A percentile compares a stretch with the other conserved stretches of the same genome.
Conservation (phyloP, 129 eudicot species). For the Cynara cardunculus region DNA sequence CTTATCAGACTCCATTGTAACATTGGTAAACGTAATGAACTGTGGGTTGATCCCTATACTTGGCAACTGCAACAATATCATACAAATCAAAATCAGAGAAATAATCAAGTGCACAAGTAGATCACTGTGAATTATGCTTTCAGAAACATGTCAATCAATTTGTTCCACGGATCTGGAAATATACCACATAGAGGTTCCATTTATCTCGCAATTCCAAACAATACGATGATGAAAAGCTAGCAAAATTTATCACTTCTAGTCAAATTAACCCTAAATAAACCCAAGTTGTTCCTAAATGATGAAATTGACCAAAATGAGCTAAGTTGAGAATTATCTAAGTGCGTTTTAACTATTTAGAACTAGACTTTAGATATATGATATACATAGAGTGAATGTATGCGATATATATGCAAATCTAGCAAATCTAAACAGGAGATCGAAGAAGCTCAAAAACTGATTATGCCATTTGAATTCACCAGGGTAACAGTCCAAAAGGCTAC, state of each 20-base stretch:
- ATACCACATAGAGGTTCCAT: constrained; percentile 9
- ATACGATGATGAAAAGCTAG: background rate
- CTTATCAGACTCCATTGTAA: constrained; percentile 99
- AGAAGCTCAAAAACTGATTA: constrained; percentile 8
- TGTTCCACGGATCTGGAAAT: constrained; percentile 43
- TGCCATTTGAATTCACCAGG: background rate
- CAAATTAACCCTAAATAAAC: constrained; percentile 18
- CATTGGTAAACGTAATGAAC: constrained; percentile 95
- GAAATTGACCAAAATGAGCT: constrained; percentile 16
- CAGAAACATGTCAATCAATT: background rate
- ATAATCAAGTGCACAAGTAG: background rate
- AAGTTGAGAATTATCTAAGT: background rate
- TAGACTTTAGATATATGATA: background rate
- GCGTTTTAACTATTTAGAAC: background rate
- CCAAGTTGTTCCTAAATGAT: background rate
- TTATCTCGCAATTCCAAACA: constrained; percentile 10
- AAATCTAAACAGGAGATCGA: constrained; percentile 9
- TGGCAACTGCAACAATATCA: constrained; percentile 61
- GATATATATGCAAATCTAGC: constrained; percentile 10
- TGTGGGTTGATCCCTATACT: constrained; percentile 94
- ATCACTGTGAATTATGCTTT: background rate
- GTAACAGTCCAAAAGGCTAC: background rate
- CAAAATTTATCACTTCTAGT: constrained; percentile 2
- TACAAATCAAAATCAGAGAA: constrained; percentile 16
- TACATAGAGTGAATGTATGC: background rate